A percentile compares a stretch with the other conserved stretches of the same genome.
Evolutionary conservation across 1,139 yeast genomes (phyloP).

Genomic region (Protomyces pachydermus): DNA sequence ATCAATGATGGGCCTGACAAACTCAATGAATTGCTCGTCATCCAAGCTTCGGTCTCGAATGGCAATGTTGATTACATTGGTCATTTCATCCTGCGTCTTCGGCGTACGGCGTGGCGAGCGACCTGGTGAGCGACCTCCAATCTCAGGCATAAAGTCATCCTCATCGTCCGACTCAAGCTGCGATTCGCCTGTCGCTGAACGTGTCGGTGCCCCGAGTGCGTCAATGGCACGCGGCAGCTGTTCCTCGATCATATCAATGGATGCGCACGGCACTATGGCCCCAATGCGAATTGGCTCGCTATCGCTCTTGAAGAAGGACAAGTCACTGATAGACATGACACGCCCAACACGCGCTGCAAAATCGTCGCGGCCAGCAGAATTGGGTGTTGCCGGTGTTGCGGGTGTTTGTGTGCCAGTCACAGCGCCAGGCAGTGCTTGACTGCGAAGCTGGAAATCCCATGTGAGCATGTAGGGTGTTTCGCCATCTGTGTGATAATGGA

Average conservation of each 20-base stretch:
- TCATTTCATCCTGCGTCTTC: slow-evolving; percentile 42
- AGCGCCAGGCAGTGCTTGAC: slow-evolving; percentile 54
- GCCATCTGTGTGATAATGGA: slow-evolving; percentile 56
- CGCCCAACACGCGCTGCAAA: slow-evolving; percentile 46
- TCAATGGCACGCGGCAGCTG: slow-evolving; percentile 72
- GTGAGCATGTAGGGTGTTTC: slow-evolving; percentile 62
- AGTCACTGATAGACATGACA: slow-evolving; percentile 87
- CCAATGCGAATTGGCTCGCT: slow-evolving; percentile 73
- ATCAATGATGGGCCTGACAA: slow-evolving; percentile 60
- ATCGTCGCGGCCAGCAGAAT: slow-evolving; percentile 35
- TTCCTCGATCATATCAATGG: slow-evolving; percentile 86
- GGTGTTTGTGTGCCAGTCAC: slow-evolving; percentile 31
- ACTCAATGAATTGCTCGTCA: slow-evolving; percentile 63
- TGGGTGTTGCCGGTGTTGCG: slow-evolving; percentile 27
- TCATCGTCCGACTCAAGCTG: slow-evolving; percentile 33
- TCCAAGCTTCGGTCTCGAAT: slow-evolving; percentile 62
- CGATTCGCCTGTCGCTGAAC: slow-evolving; percentile 37
- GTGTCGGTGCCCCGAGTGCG: slow-evolving; percentile 48
- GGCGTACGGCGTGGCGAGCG: background rate
- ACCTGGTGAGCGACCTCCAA: slow-evolving; percentile 25
- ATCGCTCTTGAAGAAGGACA: slow-evolving; percentile 64
- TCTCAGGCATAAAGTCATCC: slow-evolving; percentile 40
- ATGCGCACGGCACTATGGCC: slow-evolving; percentile 73
- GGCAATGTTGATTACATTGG: slow-evolving; percentile 77
- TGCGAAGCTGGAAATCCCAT: slow-evolving; percentile 89